Base-by-base conservation (phyloP, 2,329 filamentous ascomycete species). In the Boeremia lycopersici region DNA sequence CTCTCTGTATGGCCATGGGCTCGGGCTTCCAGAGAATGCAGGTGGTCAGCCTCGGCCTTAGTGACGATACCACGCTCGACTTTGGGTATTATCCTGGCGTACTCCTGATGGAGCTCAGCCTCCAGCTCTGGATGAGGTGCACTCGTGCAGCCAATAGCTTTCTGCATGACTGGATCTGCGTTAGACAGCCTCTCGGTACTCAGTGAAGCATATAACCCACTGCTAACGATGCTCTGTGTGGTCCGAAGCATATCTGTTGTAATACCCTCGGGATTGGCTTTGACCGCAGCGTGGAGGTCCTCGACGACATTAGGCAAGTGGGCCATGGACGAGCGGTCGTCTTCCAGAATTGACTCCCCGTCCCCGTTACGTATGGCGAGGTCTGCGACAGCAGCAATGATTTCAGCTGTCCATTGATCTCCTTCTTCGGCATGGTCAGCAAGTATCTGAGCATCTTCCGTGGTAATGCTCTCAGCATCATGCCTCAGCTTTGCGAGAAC, bases 11-110 rank as follows among this genome's bases (percentile, higher is more conserved):
- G 65, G 5, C 69, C 70, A 35, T 72, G 63, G 39, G 67, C 72
- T 30, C 75, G 73, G 48, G 73, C 71, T 57, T 78, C 76, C 41
- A 76, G 74, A 26, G 74, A 76, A 53, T 78, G 75, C 25, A 78
- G 69, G 42, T 71, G 70, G 46, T 74, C 67, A 28, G 76, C 76
- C 48, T 78, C 76, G 43, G 73, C 72, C 54, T 62, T 72, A 29
- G 74, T 75, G 51, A 77, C 68, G 6, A 67, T 67, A 38, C 66
- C 71, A 48, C 68, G 57, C 49, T 63, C 62, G 47, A 74, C 59
- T 49, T 73, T 73, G 54, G 67, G 65, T 45, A 69, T 62, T 53
- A 74, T 65, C 57, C 65, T 71, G 51, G 65, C 63, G 45, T 61
- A 62, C 63, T 71, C 68, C 55, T 65, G 57, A 38, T 68, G 65